Evolutionary conservation across 306 rosid genomes (phyloP).

Genomic region (Gleditsia sinensis): DNA sequence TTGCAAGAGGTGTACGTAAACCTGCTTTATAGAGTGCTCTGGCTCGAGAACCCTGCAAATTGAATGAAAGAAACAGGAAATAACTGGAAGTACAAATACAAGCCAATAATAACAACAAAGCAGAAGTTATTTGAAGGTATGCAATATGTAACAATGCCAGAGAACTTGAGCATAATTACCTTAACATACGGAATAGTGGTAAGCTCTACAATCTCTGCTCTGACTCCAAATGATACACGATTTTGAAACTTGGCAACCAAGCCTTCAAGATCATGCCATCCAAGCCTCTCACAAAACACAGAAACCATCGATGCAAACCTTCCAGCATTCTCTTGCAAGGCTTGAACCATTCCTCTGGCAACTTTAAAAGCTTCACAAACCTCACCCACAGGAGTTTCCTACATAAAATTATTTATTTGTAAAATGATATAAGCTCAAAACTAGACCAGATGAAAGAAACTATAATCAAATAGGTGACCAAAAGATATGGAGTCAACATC

Average conservation of each 20-base stretch:
- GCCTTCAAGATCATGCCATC: conserved; percentile 95
- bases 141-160: conserved; percentile 19
- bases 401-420: conserved; percentile 30
- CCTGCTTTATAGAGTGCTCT: conserved; percentile 98
- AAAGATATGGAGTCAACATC: background rate
- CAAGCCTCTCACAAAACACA: conserved; percentile 94
- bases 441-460: conserved; percentile 9
- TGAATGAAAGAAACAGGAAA: conserved; percentile 35
- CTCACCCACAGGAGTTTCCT: conserved; percentile 89
- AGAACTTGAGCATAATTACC: conserved; percentile 43
- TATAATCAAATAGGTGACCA: background rate
- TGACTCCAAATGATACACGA: conserved; percentile 94
- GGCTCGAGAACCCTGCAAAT: conserved; percentile 91
- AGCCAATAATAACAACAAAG: conserved; percentile 11
- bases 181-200: conserved; percentile 88
- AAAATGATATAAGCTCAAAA: conserved; percentile 11
- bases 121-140: conserved; percentile 17
- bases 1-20: conserved; percentile 82
- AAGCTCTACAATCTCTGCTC: conserved; percentile 96
- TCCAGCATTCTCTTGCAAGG: conserved; percentile 96
- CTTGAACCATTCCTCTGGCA: conserved; percentile 98
- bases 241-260: conserved; percentile 91
- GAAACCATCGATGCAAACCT: conserved; percentile 98
- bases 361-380: conserved; percentile 91
- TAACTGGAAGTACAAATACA: conserved; percentile 9